Conservation (phyloP, 805 yeast genomes). For the Ascoidea asiatica region DNA sequence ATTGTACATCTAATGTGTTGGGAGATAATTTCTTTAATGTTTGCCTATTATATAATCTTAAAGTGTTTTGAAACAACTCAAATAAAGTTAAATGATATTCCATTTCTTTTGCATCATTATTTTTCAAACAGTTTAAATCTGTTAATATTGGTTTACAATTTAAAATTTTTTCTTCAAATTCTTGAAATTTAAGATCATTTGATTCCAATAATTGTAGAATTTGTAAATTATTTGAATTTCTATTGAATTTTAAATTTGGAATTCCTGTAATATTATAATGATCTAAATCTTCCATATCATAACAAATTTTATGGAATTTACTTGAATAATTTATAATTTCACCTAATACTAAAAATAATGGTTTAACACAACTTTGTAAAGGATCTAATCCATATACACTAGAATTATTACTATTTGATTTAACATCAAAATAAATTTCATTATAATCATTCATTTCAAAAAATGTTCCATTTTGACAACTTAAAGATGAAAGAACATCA, state of each 20-base stretch:
- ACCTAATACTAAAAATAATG: slow-evolving; percentile 6
- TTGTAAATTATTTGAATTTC: no score
- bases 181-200: background rate
- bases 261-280: no score
- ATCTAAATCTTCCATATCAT: no score
- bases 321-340: slow-evolving; percentile 1
- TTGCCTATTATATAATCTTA: slow-evolving; percentile 1
- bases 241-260: no score
- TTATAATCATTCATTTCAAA: slow-evolving; percentile 3
- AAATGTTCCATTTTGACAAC: slow-evolving; percentile 3
- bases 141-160: background rate
- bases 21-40: slow-evolving; percentile 1
- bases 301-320: background rate
- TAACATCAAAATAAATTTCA: slow-evolving; percentile 4
- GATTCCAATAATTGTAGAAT: no score
- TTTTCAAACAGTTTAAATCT: background rate
- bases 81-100: slow-evolving; percentile 3
- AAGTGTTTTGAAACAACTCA: slow-evolving; percentile 3
- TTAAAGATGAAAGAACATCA: slow-evolving; percentile 2
- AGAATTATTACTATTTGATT: background rate
- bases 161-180: background rate
- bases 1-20: slow-evolving; percentile 1
- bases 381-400: slow-evolving; percentile 5
- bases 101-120: background rate
- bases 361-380: slow-evolving; percentile 6